Evolutionary conservation across 768 basidiomycete genomes (phyloP), one percentile per base, ranked within the genome.

Genomic region (Tricholoma matsutake): DNA sequence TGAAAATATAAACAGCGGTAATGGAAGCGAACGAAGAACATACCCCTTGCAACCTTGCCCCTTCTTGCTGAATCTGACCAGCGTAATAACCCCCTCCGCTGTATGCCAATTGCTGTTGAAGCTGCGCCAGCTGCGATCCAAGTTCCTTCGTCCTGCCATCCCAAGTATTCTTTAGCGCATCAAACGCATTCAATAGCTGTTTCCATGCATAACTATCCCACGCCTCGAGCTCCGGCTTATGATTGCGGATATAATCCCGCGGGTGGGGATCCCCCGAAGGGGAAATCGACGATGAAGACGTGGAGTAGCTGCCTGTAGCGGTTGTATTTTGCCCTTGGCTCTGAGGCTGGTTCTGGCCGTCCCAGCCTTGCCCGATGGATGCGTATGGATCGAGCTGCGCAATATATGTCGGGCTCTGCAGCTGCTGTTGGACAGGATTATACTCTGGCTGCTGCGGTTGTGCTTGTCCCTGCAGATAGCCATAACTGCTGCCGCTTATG

Each of bases 181-280:
- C 88, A 61, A 91, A 89, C 0, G 81, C 67, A 60, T 73, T 73
- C 29, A 90, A 70, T 37, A 86, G 76, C 73, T 89, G 88, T 71
- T 86, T 91, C 90, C 90, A 92, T 11, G 86, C 74, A 59, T 82
- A 83, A 6, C 72, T 37, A 65, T 91, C 87, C 90, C 90, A 92
- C 6, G 81, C 75, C 64, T 91, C 91, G 28, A 93, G 77, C 69
- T 86, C 84, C 0, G 76, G 68, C 64, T 91, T 92, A 71, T 91
- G 83, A 2, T 73, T 71, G 49, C 84, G 85, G 58, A 92, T 84
- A 63, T 79, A 83, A 49, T 89, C 83, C 41, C 88, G 83, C 0
- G 91, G 91, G 65, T 93, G 91, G 25, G 75, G 77, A 25, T 81
- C 74, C 7, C 79, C 73, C 2, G 73, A 68, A 13, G 75, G 62